Evolutionary conservation across 2,329 filamentous ascomycete genomes (phyloP), one percentile per base, ranked within the genome.

Genomic region (Reticulascus tulasneorum): DNA sequence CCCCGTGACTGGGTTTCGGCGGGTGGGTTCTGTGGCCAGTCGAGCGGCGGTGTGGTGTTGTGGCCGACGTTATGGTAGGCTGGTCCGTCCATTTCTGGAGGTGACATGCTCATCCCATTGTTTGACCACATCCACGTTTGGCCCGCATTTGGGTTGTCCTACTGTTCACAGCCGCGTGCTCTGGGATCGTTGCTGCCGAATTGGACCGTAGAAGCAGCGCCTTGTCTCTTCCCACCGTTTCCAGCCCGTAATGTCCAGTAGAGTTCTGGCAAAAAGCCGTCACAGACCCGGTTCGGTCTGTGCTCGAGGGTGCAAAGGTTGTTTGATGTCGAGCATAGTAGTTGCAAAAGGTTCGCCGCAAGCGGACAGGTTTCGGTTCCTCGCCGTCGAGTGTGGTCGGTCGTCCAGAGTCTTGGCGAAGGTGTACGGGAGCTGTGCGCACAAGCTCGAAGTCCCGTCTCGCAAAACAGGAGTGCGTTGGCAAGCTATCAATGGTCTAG

Each of bases 71-170:
- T 57, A 48, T 58, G 58, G 42, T 50, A 49, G 44, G 55, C 51
- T 47, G 55, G 61, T 54, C 59, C 62, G 50, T 71, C 67, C 67
- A 72, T 71, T 48, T 62, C 62, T 48, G 59, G 56, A 44, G 64
- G 60, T 47, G 61, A 55, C 54, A 65, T 60, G 53, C 58, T 69
- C 63, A 69, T 65, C 55, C 61, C 63, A 64, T 61, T 58, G 55
- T 60, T 60, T 47, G 53, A 58, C 57, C 57, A 57, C 58, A 61
- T 60, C 46, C 52, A 52, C 32, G 31, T 15, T 27, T 19, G 18
- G 32, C 40, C 40, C 37, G 37, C 40, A 42, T 42, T 33, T 40
- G 32, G 36, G 28, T 24, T 36, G 32, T 23, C 11, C 31, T 18
- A 19, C 28, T 40, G 15, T 9, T 20, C 11, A 20, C 18, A 36